Percentiles rank a stretch among this genome's conserved stretches.
These are phyloP conservation scores for Protomyces inouyei DNA, from an alignment of 1,139 yeast species.

Conservation along the genomic window DNA sequence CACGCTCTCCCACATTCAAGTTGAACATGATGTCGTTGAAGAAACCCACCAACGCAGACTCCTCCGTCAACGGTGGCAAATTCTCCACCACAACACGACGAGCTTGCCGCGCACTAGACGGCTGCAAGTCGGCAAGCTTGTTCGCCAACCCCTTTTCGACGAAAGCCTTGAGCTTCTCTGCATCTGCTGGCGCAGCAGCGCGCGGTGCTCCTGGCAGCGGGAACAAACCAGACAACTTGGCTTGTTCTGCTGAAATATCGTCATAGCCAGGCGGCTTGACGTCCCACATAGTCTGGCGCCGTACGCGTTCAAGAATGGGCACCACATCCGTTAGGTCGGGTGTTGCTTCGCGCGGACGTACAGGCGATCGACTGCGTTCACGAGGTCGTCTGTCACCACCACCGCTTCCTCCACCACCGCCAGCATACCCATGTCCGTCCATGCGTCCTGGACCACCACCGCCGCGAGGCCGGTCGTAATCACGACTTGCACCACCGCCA, in stretches of 20 bases:
- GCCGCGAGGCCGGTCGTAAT: constrained; percentile 28
- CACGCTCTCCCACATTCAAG: constrained; percentile 20
- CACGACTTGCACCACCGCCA: constrained; percentile 26
- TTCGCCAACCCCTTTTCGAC: constrained; percentile 39
- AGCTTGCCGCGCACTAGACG: constrained; percentile 40
- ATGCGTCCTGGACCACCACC: constrained; percentile 29
- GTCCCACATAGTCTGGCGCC: constrained; percentile 66
- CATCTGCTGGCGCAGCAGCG: constrained; percentile 46
- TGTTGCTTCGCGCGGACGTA: constrained; percentile 19
- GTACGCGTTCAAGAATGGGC: constrained; percentile 46
- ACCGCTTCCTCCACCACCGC: background rate
- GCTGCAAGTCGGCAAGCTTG: constrained; percentile 32
- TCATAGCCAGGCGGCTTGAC: constrained; percentile 70
- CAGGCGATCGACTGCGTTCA: constrained; percentile 29
- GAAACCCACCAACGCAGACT: constrained; percentile 30
- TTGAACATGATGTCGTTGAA: constrained; percentile 34
- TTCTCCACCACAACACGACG: constrained; percentile 50
- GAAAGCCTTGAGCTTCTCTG: constrained; percentile 51
- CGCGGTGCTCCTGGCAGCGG: constrained; percentile 68
- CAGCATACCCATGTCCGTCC: constrained; percentile 1
- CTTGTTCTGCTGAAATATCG: constrained; percentile 67
- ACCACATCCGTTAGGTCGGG: constrained; percentile 40
- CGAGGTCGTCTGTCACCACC: constrained; percentile 16
- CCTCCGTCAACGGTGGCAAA: constrained; percentile 44
- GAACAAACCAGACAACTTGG: constrained; percentile 75